These are phyloP conservation scores for Naganishia vishniacii DNA, from an alignment of 768 basidiomycete genomes.

Conservation along the genomic window DNA sequence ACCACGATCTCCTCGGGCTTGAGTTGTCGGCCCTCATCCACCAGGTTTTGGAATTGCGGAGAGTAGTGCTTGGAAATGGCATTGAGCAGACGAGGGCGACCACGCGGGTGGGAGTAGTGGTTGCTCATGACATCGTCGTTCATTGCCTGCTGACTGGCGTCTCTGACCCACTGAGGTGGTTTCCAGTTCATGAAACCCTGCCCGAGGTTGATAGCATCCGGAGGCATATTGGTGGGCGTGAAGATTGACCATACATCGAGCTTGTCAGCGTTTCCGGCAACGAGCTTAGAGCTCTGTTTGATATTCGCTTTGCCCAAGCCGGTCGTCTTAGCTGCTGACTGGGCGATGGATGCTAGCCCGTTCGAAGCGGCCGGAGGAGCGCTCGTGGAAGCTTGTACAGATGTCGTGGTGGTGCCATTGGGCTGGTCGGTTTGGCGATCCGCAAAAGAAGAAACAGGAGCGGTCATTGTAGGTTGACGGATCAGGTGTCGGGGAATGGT, in stretches of 20 bases:
- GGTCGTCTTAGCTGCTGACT: constrained; percentile 13
- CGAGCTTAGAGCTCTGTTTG: constrained; percentile 41
- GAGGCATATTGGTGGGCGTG: constrained; percentile 71
- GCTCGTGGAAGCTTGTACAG: not conserved
- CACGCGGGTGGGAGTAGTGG: constrained; percentile 66
- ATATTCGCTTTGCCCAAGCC: constrained; percentile 16
- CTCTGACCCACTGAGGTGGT: constrained; percentile 47
- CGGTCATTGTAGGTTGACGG: constrained; percentile 14
- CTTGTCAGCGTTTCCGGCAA: constrained; percentile 45
- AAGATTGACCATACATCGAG: constrained; percentile 49
- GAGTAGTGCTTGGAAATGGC: constrained; percentile 79
- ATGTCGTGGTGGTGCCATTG: constrained; percentile 20
- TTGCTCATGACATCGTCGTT: constrained; percentile 46
- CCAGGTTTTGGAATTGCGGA: constrained; percentile 53
- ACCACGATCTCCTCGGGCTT: constrained; percentile 87
- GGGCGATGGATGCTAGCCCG: constrained; percentile 1
- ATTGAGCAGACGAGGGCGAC: constrained; percentile 75
- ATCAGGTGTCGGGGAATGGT: not conserved
- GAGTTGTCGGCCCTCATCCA: constrained; percentile 59
- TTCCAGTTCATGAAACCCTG: constrained; percentile 54
- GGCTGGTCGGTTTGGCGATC: constrained; percentile 18
- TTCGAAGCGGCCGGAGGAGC: constrained; percentile 15
- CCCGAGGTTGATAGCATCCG: constrained; percentile 91
- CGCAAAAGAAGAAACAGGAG: constrained; percentile 6
- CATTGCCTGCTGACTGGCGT: constrained; percentile 40